Percentiles rank a stretch among this genome's conserved stretches.
Evolutionary conservation across 2,329 filamentous ascomycete genomes (phyloP).

Genomic region (Fusarium transvaalense): DNA sequence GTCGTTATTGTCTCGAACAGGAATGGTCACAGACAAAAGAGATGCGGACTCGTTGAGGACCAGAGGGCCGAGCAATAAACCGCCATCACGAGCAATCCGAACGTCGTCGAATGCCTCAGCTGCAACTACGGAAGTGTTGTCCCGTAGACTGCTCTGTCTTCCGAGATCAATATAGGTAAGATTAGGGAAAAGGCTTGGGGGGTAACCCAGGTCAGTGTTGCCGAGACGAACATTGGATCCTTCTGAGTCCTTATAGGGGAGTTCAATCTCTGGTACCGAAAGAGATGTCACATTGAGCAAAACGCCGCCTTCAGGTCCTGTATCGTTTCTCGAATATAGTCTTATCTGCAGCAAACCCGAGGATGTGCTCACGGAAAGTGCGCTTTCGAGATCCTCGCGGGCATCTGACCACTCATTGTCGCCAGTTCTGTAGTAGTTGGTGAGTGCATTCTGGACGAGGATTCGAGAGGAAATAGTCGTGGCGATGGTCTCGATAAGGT

Average conservation of each 20-base stretch:
- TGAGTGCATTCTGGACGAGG: conserved; percentile 67
- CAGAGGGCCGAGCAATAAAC: conserved; percentile 82
- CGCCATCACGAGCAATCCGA: conserved; percentile 63
- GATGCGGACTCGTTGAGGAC: conserved; percentile 79
- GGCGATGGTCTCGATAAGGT: conserved; percentile 81
- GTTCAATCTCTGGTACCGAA: conserved; percentile 62
- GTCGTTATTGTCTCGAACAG: conserved; percentile 74
- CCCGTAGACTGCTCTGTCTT: conserved; percentile 56
- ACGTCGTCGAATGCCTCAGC: conserved; percentile 65
- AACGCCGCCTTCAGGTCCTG: conserved; percentile 63
- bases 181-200: conserved; percentile 80
- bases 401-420: conserved; percentile 71
- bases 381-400: conserved; percentile 75
- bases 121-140: conserved; percentile 57
- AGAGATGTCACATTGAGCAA: conserved; percentile 74
- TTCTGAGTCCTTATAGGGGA: conserved; percentile 72
- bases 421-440: conserved; percentile 63
- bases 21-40: conserved; percentile 83
- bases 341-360: conserved; percentile 75
- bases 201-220: conserved; percentile 74
- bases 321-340: conserved; percentile 78
- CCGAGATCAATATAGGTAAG: conserved; percentile 72
- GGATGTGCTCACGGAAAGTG: conserved; percentile 71
- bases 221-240: conserved; percentile 72
- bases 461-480: conserved; percentile 77